Evolutionary conservation across 2,329 filamentous ascomycete species (phyloP).

Genomic region (Sclerotinia glacialis): DNA sequence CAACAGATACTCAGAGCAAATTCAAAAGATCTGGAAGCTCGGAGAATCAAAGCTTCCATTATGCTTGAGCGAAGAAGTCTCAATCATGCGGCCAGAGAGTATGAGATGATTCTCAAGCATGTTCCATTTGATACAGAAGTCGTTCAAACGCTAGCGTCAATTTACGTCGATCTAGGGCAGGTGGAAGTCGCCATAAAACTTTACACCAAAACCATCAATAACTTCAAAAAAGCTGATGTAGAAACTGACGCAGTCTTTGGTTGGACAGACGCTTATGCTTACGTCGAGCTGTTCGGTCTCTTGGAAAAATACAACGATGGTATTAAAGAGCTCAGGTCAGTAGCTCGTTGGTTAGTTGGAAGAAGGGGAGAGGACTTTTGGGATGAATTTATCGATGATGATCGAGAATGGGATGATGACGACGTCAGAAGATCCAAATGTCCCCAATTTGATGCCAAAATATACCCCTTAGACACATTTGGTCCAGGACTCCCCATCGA

Average conservation of each 20-base stretch:
- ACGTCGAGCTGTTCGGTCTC: constrained; percentile 74
- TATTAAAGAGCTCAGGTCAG: constrained; percentile 64
- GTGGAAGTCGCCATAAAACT: constrained; percentile 38
- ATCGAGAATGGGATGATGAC: constrained; percentile 83
- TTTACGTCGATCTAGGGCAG: constrained; percentile 40
- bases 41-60: constrained; percentile 58
- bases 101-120: constrained; percentile 51
- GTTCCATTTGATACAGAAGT: constrained; percentile 47
- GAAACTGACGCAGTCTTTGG: constrained; percentile 27
- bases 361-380: constrained; percentile 72
- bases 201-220: constrained; percentile 39
- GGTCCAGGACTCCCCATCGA: constrained; percentile 75
- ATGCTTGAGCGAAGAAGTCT: constrained; percentile 55
- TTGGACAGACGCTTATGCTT: constrained; percentile 85
- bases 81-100: constrained; percentile 55
- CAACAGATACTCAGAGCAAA: constrained; percentile 59
- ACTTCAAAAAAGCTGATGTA: constrained; percentile 29
- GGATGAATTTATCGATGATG: constrained; percentile 69
- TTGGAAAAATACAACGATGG: constrained; percentile 62
- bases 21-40: constrained; percentile 50
- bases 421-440: constrained; percentile 65
- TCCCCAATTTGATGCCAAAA: constrained; percentile 56
- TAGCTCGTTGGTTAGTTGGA: constrained; percentile 80
- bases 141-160: constrained; percentile 39
- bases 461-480: constrained; percentile 59